Evolutionary conservation across 495 filamentous ascomycete species (phyloP).

Genomic region (Neohortaea acidophila): DNA sequence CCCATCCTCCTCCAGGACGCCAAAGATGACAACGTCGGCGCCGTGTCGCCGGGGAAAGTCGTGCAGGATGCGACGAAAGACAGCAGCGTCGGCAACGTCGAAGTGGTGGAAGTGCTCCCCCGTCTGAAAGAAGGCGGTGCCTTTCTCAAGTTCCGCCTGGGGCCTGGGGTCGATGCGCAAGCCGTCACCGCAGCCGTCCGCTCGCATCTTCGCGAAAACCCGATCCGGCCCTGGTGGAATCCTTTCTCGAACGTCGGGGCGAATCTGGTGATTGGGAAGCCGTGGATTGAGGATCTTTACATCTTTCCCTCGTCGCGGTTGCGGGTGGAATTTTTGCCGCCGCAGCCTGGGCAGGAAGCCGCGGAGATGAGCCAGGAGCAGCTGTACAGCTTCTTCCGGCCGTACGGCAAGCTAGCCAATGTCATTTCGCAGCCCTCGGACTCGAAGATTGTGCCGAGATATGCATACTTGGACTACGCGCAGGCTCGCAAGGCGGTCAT

Average conservation of each 20-base stretch:
- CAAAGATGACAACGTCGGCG: constrained; percentile 17
- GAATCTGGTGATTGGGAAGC: constrained; percentile 60
- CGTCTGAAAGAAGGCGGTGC: constrained; percentile 83
- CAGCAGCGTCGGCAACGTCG: constrained; percentile 48
- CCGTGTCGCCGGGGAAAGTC: constrained; percentile 48
- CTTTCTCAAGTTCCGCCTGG: constrained; percentile 72
- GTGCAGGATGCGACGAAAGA: constrained; percentile 22
- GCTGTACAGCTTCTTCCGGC: constrained; percentile 74
- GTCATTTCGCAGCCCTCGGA: constrained; percentile 65
- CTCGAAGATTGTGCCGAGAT: constrained; percentile 68
- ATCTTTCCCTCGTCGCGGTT: constrained; percentile 61
- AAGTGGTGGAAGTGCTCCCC: constrained; percentile 50
- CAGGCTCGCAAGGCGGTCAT: constrained; percentile 58
- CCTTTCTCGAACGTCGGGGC: constrained; percentile 58
- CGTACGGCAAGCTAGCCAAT: constrained; percentile 74
- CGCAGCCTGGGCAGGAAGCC: constrained; percentile 44
- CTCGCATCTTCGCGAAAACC: constrained; percentile 46
- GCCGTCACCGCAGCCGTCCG: constrained; percentile 45
- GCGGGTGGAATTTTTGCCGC: constrained; percentile 68
- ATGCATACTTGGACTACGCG: constrained; percentile 61
- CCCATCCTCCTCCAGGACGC: constrained; percentile 1
- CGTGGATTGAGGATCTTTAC: constrained; percentile 88
- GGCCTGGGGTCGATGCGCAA: constrained; percentile 33
- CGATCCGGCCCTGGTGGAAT: constrained; percentile 76
- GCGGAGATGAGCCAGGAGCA: constrained; percentile 74